Evolutionary conservation across 2,329 filamentous ascomycete species (phyloP).

Genomic region (Scedosporium dehoogii): DNA sequence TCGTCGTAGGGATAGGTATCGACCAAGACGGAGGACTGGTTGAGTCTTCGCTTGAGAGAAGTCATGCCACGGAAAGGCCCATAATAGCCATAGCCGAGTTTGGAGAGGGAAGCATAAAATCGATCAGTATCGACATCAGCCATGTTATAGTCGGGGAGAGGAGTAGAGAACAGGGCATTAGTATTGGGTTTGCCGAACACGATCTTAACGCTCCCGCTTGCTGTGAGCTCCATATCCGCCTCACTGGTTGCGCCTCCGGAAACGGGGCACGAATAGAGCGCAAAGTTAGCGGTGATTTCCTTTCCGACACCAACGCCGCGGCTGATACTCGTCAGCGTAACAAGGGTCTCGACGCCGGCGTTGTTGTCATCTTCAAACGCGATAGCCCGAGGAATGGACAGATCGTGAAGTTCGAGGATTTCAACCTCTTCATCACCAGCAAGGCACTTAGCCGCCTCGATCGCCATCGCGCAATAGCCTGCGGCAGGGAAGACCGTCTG

Average conservation of each 20-base stretch:
- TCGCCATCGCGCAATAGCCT: conserved; percentile 38
- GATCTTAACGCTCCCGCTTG: conserved; percentile 13
- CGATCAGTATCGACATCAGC: conserved; percentile 12
- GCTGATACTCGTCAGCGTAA: not conserved
- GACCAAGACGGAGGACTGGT: not conserved
- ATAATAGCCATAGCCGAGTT: conserved; percentile 13
- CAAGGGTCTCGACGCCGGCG: not conserved
- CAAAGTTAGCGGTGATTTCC: not conserved
- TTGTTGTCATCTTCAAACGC: not conserved
- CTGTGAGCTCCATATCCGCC: conserved; percentile 12
- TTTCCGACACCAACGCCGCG: not conserved
- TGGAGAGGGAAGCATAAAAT: conserved; percentile 12
- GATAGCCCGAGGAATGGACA: not conserved
- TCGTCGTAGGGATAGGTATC: not conserved
- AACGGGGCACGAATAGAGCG: conserved; percentile 10
- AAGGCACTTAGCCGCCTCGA: conserved; percentile 33
- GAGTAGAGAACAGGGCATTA: conserved; percentile 10
- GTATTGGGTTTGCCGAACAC: conserved; percentile 12
- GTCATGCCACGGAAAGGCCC: conserved; percentile 13
- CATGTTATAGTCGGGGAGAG: conserved; percentile 11
- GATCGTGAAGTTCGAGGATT: not conserved
- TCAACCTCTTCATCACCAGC: not conserved
- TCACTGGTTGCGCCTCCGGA: conserved; percentile 6
- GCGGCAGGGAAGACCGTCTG: conserved; percentile 35
- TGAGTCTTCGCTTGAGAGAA: conserved; percentile 9